phyloP scores from a whole-genome alignment of 129 eudicot species.

The Rutidosis leptorrhynchoides region DNA sequence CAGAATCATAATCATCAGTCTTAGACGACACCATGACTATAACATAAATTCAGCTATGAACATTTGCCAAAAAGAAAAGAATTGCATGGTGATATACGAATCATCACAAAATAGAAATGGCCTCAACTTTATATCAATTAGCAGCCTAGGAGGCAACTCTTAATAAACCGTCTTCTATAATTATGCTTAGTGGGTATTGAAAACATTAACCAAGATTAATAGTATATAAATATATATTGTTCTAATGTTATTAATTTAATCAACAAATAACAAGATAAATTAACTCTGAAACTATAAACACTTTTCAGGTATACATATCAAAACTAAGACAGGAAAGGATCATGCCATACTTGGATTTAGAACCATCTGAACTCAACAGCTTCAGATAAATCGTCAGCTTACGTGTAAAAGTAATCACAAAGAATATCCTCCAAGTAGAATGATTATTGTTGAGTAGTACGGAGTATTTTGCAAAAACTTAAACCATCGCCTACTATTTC shows the following conservation, averaged over 20 bases:
- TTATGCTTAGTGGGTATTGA: constrained; percentile 2
- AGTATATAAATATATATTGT: constrained; percentile 17
- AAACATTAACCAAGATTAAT: constrained; percentile 16
- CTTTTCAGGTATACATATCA: constrained; percentile 33
- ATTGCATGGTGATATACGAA: not conserved
- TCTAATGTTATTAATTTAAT: constrained; percentile 17
- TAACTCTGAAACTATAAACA: constrained; percentile 37
- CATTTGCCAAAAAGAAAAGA: not conserved
- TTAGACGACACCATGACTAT: not conserved
- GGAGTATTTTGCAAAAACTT: constrained; percentile 28
- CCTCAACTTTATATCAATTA: too few species aligned
- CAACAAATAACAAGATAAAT: constrained; percentile 26
- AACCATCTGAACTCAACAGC: constrained; percentile 27
- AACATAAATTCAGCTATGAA: not conserved
- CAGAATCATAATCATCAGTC: not conserved
- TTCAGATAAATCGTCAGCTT: constrained; percentile 25
- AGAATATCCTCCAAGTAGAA: constrained; percentile 35
- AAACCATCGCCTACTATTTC: too few species aligned
- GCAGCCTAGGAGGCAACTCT: too few species aligned
- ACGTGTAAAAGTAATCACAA: constrained; percentile 41
- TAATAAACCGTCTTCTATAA: not conserved
- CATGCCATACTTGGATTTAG: constrained; percentile 38
- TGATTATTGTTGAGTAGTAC: constrained; percentile 30
- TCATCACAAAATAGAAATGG: not conserved
- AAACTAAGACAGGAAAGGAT: constrained; percentile 32